A percentile compares a stretch with the other conserved stretches of the same genome.
Conservation (phyloP, 2,329 filamentous ascomycete genomes). For the Tolypocladium sp. region DNA sequence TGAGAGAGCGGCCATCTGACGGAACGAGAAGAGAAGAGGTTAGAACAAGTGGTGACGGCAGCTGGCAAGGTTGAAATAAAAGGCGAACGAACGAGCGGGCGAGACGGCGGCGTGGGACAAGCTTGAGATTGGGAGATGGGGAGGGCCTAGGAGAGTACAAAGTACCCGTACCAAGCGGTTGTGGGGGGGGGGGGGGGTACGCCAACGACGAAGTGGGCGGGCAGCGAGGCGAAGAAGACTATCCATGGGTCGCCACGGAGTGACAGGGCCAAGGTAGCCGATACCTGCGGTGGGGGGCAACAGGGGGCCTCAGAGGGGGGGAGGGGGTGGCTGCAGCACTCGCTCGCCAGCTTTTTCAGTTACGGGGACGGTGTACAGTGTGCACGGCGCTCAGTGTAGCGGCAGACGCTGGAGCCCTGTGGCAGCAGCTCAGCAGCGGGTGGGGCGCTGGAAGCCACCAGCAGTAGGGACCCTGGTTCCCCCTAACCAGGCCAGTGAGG, state of each 20-base stretch:
- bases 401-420: neutral
- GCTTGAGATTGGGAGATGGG: conserved; percentile 8
- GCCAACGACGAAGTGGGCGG: conserved; percentile 1
- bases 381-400: neutral
- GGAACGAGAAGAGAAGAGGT: conserved; percentile 17
- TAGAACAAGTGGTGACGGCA: conserved; percentile 13
- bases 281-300: neutral
- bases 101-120: conserved; percentile 9
- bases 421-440: neutral
- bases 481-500: neutral
- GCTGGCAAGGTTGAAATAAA: conserved; percentile 20
- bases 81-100: conserved; percentile 9
- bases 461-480: neutral
- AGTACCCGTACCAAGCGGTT: neutral
- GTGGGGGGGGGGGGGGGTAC: neutral
- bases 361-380: neutral
- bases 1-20: conserved; percentile 39
- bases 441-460: neutral
- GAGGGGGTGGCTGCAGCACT: neutral
- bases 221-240: conserved; percentile 1
- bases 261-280: neutral
- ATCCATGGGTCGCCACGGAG: neutral
- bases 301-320: neutral
- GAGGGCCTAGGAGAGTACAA: conserved; percentile 7
- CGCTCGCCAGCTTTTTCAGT: neutral